phyloP scores from a whole-genome alignment of 164 flowering plant species.

The Pachysandra terminalis region DNA sequence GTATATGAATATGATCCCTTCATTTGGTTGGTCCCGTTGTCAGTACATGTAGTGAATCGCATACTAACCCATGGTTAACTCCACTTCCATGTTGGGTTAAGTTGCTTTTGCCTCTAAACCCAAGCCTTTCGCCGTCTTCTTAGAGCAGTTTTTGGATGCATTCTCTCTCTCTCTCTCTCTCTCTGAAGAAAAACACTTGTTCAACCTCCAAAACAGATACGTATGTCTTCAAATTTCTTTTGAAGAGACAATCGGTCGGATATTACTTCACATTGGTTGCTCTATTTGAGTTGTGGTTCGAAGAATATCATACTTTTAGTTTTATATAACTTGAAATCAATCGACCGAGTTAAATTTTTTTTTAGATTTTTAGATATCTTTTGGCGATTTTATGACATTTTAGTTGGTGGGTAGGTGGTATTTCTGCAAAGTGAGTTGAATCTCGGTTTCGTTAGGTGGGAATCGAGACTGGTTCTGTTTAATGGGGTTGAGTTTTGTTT shows the following conservation, averaged over 20 bases:
- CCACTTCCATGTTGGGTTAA: no score
- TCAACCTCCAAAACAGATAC: conserved; percentile 2
- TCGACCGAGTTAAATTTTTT: background rate
- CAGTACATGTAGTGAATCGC: background rate
- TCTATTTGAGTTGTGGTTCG: no score
- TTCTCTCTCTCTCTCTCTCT: background rate
- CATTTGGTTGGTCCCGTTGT: no score
- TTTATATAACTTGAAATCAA: no score
- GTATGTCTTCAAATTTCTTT: background rate
- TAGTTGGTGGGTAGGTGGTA: background rate
- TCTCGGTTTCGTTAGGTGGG: background rate
- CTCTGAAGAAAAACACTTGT: background rate
- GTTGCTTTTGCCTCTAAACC: background rate
- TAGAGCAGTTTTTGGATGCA: conserved; percentile 9
- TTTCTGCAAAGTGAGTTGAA: background rate
- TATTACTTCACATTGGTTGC: no score
- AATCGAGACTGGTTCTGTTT: background rate
- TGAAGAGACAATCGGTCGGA: background rate
- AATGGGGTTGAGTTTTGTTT: background rate
- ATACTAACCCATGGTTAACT: background rate
- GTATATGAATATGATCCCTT: no score
- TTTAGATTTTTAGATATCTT: background rate
- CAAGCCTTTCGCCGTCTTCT: conserved; percentile 15
- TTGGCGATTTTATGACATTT: background rate
- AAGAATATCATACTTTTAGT: background rate